Conservation (phyloP, 108 stramenopile genomes). For the Skeletonema marinoi region DNA sequence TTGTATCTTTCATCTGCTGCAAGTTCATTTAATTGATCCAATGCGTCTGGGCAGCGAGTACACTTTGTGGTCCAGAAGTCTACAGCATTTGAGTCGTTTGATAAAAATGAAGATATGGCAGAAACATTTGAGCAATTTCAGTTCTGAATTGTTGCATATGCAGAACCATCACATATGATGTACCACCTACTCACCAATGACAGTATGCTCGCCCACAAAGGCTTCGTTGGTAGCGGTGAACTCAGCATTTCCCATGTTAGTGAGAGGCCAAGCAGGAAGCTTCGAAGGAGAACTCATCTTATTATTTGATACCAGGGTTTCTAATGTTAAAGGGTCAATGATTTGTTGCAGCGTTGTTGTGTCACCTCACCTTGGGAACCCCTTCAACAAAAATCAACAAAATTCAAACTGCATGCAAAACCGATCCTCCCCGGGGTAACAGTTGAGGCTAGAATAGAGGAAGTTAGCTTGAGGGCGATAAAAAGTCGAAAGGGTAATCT, state of each 20-base stretch:
- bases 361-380: too few species aligned
- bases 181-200: constrained; percentile 73
- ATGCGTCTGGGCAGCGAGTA: constrained; percentile 79
- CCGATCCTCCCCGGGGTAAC: too few species aligned
- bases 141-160: not conserved
- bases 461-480: too few species aligned
- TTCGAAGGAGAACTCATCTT: constrained; percentile 9
- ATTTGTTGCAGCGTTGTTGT: too few species aligned
- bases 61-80: constrained; percentile 94
- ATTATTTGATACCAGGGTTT: not conserved
- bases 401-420: too few species aligned
- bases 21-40: constrained; percentile 68
- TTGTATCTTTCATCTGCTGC: constrained; percentile 64
- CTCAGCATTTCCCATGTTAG: constrained; percentile 72
- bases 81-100: constrained; percentile 11
- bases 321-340: too few species aligned
- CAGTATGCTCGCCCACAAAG: constrained; percentile 65
- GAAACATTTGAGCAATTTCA: not conserved
- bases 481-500: too few species aligned
- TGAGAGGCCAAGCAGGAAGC: constrained; percentile 56
- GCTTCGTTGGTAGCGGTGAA: constrained; percentile 56
- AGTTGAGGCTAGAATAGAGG: too few species aligned
- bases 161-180: not conserved
- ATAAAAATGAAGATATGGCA: constrained; percentile 1
- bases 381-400: too few species aligned